Conservation (phyloP, 768 basidiomycete species). For the Tricholoma sp. region DNA sequence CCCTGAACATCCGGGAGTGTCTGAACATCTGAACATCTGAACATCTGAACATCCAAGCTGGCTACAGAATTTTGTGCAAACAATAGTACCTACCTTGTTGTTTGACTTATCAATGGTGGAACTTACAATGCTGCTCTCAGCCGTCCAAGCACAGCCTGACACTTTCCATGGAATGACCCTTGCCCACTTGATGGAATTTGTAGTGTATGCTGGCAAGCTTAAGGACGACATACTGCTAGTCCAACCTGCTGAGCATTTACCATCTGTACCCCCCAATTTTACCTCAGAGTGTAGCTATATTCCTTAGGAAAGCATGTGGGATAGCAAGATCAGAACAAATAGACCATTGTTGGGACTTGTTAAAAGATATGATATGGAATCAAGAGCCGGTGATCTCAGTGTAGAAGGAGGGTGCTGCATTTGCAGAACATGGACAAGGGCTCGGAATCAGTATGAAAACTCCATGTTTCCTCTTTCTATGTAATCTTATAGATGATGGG, state of each 20-base stretch:
- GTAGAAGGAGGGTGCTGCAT: constrained; percentile 5
- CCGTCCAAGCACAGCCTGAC: not conserved
- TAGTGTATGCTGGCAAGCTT: not conserved
- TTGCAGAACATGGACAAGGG: not conserved
- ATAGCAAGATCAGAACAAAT: too few relatives aligned
- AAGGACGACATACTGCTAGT: not conserved
- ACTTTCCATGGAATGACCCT: not conserved
- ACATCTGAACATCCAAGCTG: too few relatives aligned
- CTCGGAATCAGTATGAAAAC: not conserved
- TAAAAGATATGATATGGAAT: not conserved
- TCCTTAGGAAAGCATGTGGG: too few relatives aligned
- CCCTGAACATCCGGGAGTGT: too few relatives aligned
- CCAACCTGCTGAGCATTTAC: not conserved
- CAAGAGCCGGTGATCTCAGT: not conserved
- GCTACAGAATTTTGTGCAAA: too few relatives aligned
- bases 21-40: too few relatives aligned
- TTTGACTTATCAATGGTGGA: not conserved
- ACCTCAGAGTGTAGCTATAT: not conserved
- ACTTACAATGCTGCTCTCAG: not conserved
- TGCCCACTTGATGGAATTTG: not conserved
- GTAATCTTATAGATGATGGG: not conserved
- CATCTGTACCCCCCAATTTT: not conserved
- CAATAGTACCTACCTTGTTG: too few relatives aligned
- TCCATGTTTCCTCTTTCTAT: not conserved
- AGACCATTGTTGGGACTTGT: not conserved